Conservation (phyloP, 1,139 yeast genomes). For the Maudiozyma humilis region DNA sequence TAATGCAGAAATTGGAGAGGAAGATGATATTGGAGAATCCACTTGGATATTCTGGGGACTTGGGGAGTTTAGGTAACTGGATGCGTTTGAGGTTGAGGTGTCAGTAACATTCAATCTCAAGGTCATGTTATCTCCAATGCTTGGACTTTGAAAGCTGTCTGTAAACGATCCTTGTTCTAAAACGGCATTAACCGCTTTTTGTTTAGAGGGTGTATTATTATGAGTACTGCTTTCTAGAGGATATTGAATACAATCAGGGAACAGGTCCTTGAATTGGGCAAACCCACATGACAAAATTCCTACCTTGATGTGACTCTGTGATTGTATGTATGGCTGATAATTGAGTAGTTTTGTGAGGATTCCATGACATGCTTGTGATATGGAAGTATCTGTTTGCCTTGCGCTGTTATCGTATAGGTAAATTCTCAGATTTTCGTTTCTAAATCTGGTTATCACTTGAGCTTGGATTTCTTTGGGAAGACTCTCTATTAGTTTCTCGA, state of each 20-base stretch:
- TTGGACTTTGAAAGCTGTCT: neutral
- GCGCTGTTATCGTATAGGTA: conserved; percentile 33
- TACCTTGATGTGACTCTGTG: conserved; percentile 14
- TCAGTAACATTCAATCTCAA: conserved; percentile 8
- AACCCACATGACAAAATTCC: conserved; percentile 35
- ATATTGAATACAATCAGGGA: conserved; percentile 19
- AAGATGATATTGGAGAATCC: conserved; percentile 26
- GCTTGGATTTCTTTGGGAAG: conserved; percentile 33
- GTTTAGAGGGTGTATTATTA: neutral
- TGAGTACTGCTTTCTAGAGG: neutral
- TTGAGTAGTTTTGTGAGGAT: conserved; percentile 43
- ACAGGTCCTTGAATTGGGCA: conserved; percentile 26
- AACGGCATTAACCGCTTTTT: neutral
- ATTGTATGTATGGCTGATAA: conserved; percentile 8
- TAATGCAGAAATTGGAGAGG: conserved; percentile 32
- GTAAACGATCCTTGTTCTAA: neutral
- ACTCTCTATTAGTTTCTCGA: conserved; percentile 38
- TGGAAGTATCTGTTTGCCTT: conserved; percentile 23
- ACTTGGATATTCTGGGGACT: conserved; percentile 3
- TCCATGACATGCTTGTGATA: conserved; percentile 38
- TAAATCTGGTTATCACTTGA: conserved; percentile 18
- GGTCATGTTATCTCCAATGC: conserved; percentile 5
- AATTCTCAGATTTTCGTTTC: conserved; percentile 19
- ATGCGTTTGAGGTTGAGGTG: conserved; percentile 10
- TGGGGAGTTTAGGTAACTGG: conserved; percentile 7